Evolutionary conservation across 768 basidiomycete genomes (phyloP).

Genomic region (Termitomyces sp.): DNA sequence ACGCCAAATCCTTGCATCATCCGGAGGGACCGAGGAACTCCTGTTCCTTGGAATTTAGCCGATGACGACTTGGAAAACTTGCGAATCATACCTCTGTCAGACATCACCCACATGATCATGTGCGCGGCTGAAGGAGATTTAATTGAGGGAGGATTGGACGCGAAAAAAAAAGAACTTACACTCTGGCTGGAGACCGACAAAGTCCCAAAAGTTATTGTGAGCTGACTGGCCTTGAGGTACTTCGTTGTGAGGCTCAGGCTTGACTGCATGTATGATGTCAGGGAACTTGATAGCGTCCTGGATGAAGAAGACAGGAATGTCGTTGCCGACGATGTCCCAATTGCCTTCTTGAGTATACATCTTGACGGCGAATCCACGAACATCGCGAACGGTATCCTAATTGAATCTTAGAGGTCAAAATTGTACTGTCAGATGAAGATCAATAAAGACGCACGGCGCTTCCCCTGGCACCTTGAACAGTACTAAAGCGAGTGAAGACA

Average conservation of each 20-base stretch:
- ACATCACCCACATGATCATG: slow-evolving; percentile 84
- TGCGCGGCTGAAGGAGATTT: slow-evolving; percentile 43
- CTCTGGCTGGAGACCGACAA: slow-evolving; percentile 67
- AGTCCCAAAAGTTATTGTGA: slow-evolving; percentile 91
- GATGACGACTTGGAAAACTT: no score
- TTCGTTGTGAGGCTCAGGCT: slow-evolving; percentile 85
- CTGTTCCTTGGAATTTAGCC: neutral
- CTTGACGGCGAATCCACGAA: slow-evolving; percentile 82
- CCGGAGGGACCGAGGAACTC: slow-evolving; percentile 74
- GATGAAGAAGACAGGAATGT: slow-evolving; percentile 82
- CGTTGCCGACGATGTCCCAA: slow-evolving; percentile 85
- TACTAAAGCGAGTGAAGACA: slow-evolving; percentile 81
- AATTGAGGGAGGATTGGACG: no score
- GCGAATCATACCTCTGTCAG: slow-evolving; percentile 54
- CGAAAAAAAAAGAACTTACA: slow-evolving; percentile 32
- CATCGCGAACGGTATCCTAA: slow-evolving; percentile 79
- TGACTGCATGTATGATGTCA: slow-evolving; percentile 81
- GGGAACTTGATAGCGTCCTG: slow-evolving; percentile 84
- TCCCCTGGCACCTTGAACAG: slow-evolving; percentile 80
- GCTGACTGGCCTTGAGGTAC: slow-evolving; percentile 64
- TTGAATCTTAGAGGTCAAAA: neutral
- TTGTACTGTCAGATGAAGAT: neutral
- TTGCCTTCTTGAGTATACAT: slow-evolving; percentile 33
- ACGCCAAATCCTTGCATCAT: slow-evolving; percentile 92
- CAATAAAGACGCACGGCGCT: slow-evolving; percentile 55